Conservation (phyloP, 169 alveolate genomes). For the Plasmodium billcollinsi region DNA sequence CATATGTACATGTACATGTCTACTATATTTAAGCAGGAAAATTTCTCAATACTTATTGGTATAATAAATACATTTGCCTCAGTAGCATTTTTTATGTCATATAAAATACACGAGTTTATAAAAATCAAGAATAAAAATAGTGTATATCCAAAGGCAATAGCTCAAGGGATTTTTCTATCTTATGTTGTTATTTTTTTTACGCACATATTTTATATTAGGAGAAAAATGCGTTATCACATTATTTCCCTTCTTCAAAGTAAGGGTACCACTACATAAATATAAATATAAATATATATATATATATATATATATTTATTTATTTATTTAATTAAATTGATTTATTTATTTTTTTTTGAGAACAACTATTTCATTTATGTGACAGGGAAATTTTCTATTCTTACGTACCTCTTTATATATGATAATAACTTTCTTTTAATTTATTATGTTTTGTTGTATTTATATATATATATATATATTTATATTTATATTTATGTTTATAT, state of each 20-base stretch:
- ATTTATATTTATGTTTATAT: too few relatives aligned
- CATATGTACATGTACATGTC: slow-evolving; percentile 77
- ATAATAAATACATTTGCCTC: slow-evolving; percentile 64
- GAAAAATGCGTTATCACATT: background rate
- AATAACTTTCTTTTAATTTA: too few relatives aligned
- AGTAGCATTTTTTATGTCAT: slow-evolving; percentile 54
- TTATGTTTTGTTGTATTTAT: too few relatives aligned
- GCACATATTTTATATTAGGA: slow-evolving; percentile 32
- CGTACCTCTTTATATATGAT: too few relatives aligned
- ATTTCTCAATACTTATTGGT: slow-evolving; percentile 67
- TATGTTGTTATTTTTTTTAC: slow-evolving; percentile 25
- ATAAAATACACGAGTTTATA: slow-evolving; percentile 28
- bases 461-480: too few relatives aligned
- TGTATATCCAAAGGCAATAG: slow-evolving; percentile 14
- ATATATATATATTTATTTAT: too few relatives aligned
- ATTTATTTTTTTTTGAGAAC: background rate
- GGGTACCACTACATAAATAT: too few relatives aligned
- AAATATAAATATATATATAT: too few relatives aligned
- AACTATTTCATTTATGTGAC: too few relatives aligned
- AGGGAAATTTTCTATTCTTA: too few relatives aligned
- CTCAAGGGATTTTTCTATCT: background rate
- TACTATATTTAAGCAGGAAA: slow-evolving; percentile 46
- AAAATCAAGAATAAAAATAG: slow-evolving; percentile 9
- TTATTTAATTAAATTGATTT: too few relatives aligned
- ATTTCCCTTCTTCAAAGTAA: too few relatives aligned